These are phyloP conservation scores for Daldinia childiae DNA, from an alignment of 495 filamentous ascomycete genomes.

Conservation along the genomic window DNA sequence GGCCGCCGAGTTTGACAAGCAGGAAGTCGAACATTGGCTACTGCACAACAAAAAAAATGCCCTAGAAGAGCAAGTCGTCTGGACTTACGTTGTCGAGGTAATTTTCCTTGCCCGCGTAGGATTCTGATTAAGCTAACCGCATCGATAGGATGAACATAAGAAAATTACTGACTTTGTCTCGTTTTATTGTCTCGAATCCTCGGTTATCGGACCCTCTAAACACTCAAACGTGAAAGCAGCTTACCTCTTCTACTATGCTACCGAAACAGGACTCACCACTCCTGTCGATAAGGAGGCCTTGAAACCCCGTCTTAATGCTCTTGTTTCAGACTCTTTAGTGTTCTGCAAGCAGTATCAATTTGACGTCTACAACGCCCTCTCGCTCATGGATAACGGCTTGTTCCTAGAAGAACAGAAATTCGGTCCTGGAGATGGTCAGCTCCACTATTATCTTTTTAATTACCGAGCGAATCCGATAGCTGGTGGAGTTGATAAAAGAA, in stretches of 20 bases:
- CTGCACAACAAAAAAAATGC: slow-evolving; percentile 67
- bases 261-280: slow-evolving; percentile 75
- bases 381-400: slow-evolving; percentile 88
- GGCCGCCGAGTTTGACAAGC: slow-evolving; percentile 79
- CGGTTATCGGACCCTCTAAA: slow-evolving; percentile 81
- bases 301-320: slow-evolving; percentile 73
- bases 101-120: background rate
- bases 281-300: slow-evolving; percentile 65
- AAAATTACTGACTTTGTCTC: slow-evolving; percentile 97
- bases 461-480: slow-evolving; percentile 83
- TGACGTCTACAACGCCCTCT: slow-evolving; percentile 96
- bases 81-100: slow-evolving; percentile 90
- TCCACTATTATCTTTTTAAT: slow-evolving; percentile 98
- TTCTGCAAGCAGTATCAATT: slow-evolving; percentile 87
- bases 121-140: slow-evolving; percentile 14
- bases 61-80: slow-evolving; percentile 81
- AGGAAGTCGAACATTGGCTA: slow-evolving; percentile 90
- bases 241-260: slow-evolving; percentile 96
- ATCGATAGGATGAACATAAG: slow-evolving; percentile 55
- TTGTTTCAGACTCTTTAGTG: slow-evolving; percentile 88
- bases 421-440: slow-evolving; percentile 88
- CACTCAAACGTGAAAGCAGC: slow-evolving; percentile 82
- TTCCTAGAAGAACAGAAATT: slow-evolving; percentile 95
- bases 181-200: slow-evolving; percentile 94
- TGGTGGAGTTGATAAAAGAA: slow-evolving; percentile 83